Base-by-base conservation (phyloP, 2,329 filamentous ascomycete species). In the Dothideomycetes sp. region DNA sequence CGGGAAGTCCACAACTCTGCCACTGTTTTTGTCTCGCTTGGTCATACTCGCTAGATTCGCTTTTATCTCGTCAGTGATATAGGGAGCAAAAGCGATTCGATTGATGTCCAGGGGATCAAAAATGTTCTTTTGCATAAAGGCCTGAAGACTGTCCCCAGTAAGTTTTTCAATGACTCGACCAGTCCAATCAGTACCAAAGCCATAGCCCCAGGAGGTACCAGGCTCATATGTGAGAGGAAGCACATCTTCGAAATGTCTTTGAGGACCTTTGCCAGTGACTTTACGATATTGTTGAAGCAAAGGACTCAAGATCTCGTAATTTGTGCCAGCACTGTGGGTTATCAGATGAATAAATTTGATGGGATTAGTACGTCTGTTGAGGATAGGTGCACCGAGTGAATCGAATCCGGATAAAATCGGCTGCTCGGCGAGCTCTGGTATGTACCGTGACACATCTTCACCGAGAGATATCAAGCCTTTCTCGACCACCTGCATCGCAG, bases 401-500 rank as follows among this genome's bases (percentile, higher is more conserved):
- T 62, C 55, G 44, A 69, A 73, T 2, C 65, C 68, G 0, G 58
- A 64, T 3, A 78, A 48, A 17, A 78, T 61, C 8, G 67, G 56
- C 43, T 71, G 66, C 1, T 53, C 53, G 0, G 61, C 61, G 0
- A 78, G 59, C 22, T 72, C 70, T 0, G 73, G 74, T 2, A 69
- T 56, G 3, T 72, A 34, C 0, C 49, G 25, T 0, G 62, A 58
- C 0, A 76, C 49, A 39, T 74, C 67, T 3, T 63, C 64, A 7
- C 67, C 62, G 0, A 77, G 57, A 1, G 51, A 52, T 1, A 76
- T 49, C 0, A 68, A 53, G 0, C 70, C 71, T 5, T 68, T 61
- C 24, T 78, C 73, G 2, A 77, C 70, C 32, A 69, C 66, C 43
- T 75, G 70, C n/a, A 78, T 50, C 1, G 65, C 64, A 2, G 72